Evolutionary conservation across 768 basidiomycete genomes (phyloP), one percentile per base, ranked within the genome.

Genomic region (Chalciporus piperatus): DNA sequence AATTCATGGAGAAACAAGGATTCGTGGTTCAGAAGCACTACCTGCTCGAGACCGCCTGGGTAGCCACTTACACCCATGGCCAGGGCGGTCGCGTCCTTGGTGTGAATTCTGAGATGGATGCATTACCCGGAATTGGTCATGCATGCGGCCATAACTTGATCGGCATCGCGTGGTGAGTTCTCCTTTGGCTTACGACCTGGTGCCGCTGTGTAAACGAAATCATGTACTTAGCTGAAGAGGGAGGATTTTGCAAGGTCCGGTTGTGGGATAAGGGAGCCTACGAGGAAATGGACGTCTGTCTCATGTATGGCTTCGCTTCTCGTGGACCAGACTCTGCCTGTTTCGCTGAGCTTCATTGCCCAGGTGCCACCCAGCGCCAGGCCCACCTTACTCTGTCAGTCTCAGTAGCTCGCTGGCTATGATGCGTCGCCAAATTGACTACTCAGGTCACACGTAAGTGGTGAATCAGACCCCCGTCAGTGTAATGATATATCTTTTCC

Each of bases 141-240:
- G 87, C 85, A 1, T 92, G 89, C 59, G 89, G 89, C 3, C 89
- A 92, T 62, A 92, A 92, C 59, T 72, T 92, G 43, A 92, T 92
- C 46, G 89, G 85, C 1, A 87, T 91, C 22, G 59, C 75, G 47
- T 48, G 89, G 89, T 86, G 57, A 45, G 64, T 39, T 16, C 14
- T 41, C 48, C 2, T 47, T 7, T 11, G 6, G 19, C 20, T 40
- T 35, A 13, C 25, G 23, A 7, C 27, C 27, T 27, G 27, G 27
- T 27, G 27, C 27, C 9, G 27, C 6, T 10, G 35, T 19, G 38
- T 41, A n/a, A 37, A 13, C 54, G 16, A 44, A 27, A 19, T 13
- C 44, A 22, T 22, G 22, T 22, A 30, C 11, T 45, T 52, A 89
- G 90, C 87, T 1, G 90, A 92, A 58, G 90, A 92, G 74, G 83